Evolutionary conservation across 257 asterid species (phyloP).

Genomic region (Solanum pinnatisectum): DNA sequence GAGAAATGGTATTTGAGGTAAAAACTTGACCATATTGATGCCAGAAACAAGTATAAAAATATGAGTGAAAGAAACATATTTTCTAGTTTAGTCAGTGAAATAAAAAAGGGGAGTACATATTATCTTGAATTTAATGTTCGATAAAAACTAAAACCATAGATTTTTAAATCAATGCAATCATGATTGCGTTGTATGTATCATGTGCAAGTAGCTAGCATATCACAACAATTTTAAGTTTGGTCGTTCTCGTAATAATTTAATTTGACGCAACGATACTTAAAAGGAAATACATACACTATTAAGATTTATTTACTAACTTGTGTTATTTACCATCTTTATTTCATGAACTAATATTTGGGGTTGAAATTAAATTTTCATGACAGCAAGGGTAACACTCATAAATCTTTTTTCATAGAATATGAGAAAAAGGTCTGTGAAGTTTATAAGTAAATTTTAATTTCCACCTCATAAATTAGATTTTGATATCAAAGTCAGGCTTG

Average conservation of each 20-base stretch:
- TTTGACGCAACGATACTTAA: background rate
- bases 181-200: background rate
- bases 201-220: background rate
- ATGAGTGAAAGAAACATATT: background rate
- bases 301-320: background rate
- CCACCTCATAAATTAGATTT: background rate
- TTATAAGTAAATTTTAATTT: background rate
- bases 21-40: background rate
- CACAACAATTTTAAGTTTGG: background rate
- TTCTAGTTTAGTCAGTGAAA: background rate
- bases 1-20: background rate
- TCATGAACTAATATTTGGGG: background rate
- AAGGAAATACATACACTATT: background rate
- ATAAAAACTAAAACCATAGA: background rate
- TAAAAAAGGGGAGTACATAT: background rate
- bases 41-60: background rate
- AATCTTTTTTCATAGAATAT: background rate
- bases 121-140: background rate
- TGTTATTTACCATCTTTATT: background rate
- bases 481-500: background rate
- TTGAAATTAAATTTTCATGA: background rate
- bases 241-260: background rate
- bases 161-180: background rate
- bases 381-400: background rate
- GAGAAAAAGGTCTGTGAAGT: background rate